Base-by-base conservation (phyloP, 192 early-diverging fungal genomes). In the Rhizophagus clarus region DNA sequence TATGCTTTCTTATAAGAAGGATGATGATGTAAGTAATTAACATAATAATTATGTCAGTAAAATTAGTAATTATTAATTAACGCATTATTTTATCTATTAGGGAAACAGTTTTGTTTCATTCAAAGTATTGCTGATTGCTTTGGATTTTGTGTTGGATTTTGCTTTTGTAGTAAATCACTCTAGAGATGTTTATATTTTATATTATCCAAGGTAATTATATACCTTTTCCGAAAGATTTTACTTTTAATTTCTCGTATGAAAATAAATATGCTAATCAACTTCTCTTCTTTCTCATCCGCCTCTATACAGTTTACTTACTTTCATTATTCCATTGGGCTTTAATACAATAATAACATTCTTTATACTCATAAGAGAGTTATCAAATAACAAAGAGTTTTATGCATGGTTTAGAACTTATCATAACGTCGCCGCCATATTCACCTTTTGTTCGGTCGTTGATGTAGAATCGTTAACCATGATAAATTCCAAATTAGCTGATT, bases 91-190 rank as follows among this genome's bases (percentile, higher is more conserved):
- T 11, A 6, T 15, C 31, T 72, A 72, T 51, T 49, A 72, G 71
- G 42, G 42, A 29, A 72, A 45, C 15, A 28, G 42, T 14, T 72
- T 49, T 72, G n/a, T 72, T 47, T 3, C 71, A 49, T 72, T 72
- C 45, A 72, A 47, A 49, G 12, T 72, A 28, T 72, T 72, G 24
- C 15, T 72, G 7, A 72, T 72, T 42, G 45, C 26, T 49, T 47
- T 72, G 42, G 71, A 72, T 26, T 72, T 72, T 29, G 10, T 9
- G 5, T 15, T 72, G 1, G 71, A 72, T 49, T 32, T 70, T 2
- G 32, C 32, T 2, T 70, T 70, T 24, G 29, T 70, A 9, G 17
- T 70, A 10, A 40, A 6, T 24, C 15, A 70, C 10, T 32, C 32
- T 2, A 70, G 22, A n/a, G 34, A 70, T 42, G 9, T 70, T 17